Evolutionary conservation across 2,329 filamentous ascomycete genomes (phyloP).

Genomic region (Bipolaris oryzae): DNA sequence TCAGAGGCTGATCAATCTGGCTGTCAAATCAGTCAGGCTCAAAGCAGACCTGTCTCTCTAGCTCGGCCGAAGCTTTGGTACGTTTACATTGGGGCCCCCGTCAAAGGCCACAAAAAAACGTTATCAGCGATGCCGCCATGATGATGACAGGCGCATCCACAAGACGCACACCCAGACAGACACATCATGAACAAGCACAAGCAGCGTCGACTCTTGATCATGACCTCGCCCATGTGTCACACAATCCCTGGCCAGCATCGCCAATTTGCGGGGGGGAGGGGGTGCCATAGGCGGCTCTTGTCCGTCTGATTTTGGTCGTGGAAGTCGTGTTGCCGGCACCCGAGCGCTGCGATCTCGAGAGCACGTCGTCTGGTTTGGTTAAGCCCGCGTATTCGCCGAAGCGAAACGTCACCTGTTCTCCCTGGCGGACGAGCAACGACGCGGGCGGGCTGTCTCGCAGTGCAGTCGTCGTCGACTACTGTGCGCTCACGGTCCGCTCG

Average conservation of each 20-base stretch:
- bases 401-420: constrained; percentile 26
- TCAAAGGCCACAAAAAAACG: constrained; percentile 27
- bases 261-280: not conserved
- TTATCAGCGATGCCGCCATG: constrained; percentile 17
- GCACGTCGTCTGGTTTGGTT: constrained; percentile 11
- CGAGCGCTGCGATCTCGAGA: constrained; percentile 22
- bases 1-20: constrained; percentile 21
- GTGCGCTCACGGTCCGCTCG: constrained; percentile 31
- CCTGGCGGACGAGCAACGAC: constrained; percentile 22
- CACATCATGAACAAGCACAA: not conserved
- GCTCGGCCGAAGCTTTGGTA: constrained; percentile 34
- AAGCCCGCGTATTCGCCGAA: constrained; percentile 22
- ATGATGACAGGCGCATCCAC: constrained; percentile 8
- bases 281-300: constrained; percentile 4
- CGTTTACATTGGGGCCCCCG: constrained; percentile 1
- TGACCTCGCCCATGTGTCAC: constrained; percentile 18
- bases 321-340: constrained; percentile 25
- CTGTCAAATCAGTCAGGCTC: constrained; percentile 9
- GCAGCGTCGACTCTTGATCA: constrained; percentile 18
- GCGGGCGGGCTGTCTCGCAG: constrained; percentile 14
- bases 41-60: not conserved
- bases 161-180: not conserved
- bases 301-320: constrained; percentile 31
- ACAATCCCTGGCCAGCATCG: not conserved
- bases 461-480: constrained; percentile 22